Percentiles rank a stretch among this genome's conserved stretches.
Conservation (phyloP, 2,329 filamentous ascomycete species). For the Aspergillus aculeatus region DNA sequence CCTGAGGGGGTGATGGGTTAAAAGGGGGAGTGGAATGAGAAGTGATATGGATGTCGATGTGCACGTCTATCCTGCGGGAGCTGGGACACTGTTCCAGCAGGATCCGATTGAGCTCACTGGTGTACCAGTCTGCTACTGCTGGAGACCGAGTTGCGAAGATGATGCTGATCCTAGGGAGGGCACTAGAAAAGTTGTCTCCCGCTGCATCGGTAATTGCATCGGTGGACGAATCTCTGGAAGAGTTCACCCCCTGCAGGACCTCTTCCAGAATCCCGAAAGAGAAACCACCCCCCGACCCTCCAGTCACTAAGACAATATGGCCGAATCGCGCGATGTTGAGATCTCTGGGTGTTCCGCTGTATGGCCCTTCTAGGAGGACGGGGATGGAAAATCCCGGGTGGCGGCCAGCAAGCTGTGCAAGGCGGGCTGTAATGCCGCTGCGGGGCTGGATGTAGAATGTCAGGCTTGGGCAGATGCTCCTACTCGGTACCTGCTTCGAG, state of each 20-base stretch:
- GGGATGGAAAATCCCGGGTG: conserved; percentile 40
- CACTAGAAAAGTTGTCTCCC: neutral
- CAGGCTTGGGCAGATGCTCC: conserved; percentile 38
- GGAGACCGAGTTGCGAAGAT: neutral
- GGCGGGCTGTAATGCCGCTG: conserved; percentile 50
- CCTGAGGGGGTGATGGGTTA: no score
- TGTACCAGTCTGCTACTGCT: neutral
- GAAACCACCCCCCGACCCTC: conserved; percentile 58
- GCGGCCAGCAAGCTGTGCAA: conserved; percentile 42
- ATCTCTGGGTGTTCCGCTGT: conserved; percentile 50
- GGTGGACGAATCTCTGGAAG: neutral
- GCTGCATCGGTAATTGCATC: neutral
- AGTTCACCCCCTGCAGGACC: conserved; percentile 16
- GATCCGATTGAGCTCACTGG: neutral
- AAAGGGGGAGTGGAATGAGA: neutral
- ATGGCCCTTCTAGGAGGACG: conserved; percentile 59
- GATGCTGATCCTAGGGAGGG: neutral
- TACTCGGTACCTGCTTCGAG: no score
- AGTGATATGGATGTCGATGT: neutral
- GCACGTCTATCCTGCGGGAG: no score
- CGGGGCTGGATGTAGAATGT: conserved; percentile 55
- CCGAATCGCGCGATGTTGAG: conserved; percentile 42
- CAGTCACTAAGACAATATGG: conserved; percentile 50
- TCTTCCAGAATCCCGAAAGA: conserved; percentile 51
- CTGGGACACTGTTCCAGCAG: no score